Conservation (phyloP, 495 filamentous ascomycete genomes). For the Neurospora sp. region DNA sequence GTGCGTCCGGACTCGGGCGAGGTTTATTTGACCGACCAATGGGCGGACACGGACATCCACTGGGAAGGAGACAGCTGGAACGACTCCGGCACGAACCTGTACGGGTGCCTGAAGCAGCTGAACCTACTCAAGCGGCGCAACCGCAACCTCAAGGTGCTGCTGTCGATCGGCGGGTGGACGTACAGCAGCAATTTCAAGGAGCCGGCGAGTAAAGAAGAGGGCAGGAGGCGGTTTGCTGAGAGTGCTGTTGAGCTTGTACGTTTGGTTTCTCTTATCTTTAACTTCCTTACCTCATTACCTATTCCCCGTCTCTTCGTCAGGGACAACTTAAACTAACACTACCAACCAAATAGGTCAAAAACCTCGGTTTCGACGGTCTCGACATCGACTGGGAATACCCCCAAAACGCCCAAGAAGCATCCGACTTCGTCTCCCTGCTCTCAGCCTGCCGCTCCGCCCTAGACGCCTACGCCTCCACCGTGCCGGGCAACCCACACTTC, state of each 20-base stretch:
- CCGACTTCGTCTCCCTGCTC: conserved; percentile 68
- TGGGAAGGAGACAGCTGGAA: conserved; percentile 73
- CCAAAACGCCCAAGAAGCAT: conserved; percentile 48
- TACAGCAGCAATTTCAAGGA: conserved; percentile 78
- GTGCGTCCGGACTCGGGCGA: conserved; percentile 54
- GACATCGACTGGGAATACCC: conserved; percentile 60
- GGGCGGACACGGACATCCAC: conserved; percentile 86
- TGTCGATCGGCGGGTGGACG: conserved; percentile 96
- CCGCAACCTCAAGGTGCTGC: conserved; percentile 78
- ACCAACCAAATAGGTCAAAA: conserved; percentile 35
- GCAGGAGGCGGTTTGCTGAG: conserved; percentile 55
- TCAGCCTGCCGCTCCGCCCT: conserved; percentile 52
- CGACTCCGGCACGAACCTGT: conserved; percentile 62
- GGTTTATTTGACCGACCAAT: conserved; percentile 65
- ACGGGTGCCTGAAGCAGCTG: conserved; percentile 90
- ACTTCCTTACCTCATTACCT: neutral
- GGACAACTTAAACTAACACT: neutral
- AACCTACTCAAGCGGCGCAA: conserved; percentile 81
- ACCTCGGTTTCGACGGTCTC: conserved; percentile 48
- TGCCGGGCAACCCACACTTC: conserved; percentile 47
- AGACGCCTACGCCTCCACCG: conserved; percentile 42
- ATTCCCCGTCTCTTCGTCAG: too few relatives aligned
- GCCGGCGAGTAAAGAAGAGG: conserved; percentile 55
- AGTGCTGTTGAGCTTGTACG: conserved; percentile 50
- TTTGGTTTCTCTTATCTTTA: neutral